Evolutionary conservation across 495 filamentous ascomycete genomes (phyloP), one percentile per base, ranked within the genome.

Genomic region (Penicillium canariense): DNA sequence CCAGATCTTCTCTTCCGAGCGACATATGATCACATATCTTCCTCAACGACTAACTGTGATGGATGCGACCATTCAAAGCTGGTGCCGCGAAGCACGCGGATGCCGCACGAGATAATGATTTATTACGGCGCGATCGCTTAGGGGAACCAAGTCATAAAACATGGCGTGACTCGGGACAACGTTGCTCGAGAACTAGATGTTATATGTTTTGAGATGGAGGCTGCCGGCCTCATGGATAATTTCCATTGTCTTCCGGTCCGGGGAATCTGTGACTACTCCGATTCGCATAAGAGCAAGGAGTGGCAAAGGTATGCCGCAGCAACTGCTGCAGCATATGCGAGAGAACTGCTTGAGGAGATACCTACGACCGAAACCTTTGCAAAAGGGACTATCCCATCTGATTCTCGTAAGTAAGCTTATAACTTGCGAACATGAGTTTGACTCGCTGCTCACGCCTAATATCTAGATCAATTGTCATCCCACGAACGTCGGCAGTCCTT

Each of bases 71-170:
- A 34, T n/a, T 50, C 39, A 3, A 57, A 55, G 32, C 28, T 61
- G 11, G 26, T 55, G 6, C 4, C 9, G 10, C 49, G 59, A 10
- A 26, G 27, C 2, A 45, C 9, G 28, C 59, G 58, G n/a, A n/a
- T 7, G 12, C 45, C 55, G 12, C 39, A 46, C 52, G 49, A 56
- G 23, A 40, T 53, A 6, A 28, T 34, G 27, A 66, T 77, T 43
- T 72, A 75, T 52, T 76, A 76, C 32, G 71, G 75, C n/a, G 60
- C 62, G 4, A 74, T 78, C 53, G 72, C 62, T 12, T 78, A 69
- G 11, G 73, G 62, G 7, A 74, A 73, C 50, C 58, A 66, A 45
- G 70, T 77, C 14, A 70, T 77, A 42, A 76, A 62, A 36, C 38
- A 68, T 55, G 62, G 61, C 14, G 51, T 34, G 4, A 43, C 45